These are phyloP conservation scores for Ceratobasidium sp. DNA, from an alignment of 1,284 basidiomycete species.

Conservation along the genomic window DNA sequence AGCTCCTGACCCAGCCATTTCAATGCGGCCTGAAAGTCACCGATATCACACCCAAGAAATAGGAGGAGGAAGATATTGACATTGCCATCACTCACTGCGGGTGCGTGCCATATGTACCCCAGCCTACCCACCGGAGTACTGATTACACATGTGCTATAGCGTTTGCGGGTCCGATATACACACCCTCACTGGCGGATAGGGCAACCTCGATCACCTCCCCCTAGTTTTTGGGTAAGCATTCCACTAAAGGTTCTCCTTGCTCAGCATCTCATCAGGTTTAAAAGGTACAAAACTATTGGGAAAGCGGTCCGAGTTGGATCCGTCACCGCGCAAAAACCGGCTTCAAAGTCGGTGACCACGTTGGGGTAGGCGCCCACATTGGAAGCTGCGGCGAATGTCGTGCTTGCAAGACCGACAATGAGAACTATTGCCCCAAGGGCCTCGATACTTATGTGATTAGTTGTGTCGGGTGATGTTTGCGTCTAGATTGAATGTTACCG, in stretches of 20 bases:
- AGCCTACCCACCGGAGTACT: too few relatives aligned
- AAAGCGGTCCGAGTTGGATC: slow-evolving; percentile 67
- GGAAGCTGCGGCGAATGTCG: slow-evolving; percentile 67
- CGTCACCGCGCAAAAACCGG: slow-evolving; percentile 46
- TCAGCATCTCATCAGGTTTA: neutral
- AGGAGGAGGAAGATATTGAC: slow-evolving; percentile 59
- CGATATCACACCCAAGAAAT: slow-evolving; percentile 57
- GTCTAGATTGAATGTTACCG: slow-evolving; percentile 54
- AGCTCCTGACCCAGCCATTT: neutral
- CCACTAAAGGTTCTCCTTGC: neutral
- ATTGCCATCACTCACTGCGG: slow-evolving; percentile 61
- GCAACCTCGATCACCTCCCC: slow-evolving; percentile 22
- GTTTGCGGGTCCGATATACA: slow-evolving; percentile 69
- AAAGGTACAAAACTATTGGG: slow-evolving; percentile 74
- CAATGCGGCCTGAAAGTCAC: slow-evolving; percentile 63
- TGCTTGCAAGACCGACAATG: slow-evolving; percentile 68
- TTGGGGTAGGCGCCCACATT: slow-evolving; percentile 74
- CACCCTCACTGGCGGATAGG: slow-evolving; percentile 61
- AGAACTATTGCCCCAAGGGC: slow-evolving; percentile 65
- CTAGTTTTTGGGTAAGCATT: slow-evolving; percentile 24
- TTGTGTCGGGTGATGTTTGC: neutral
- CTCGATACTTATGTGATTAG: slow-evolving; percentile 57
- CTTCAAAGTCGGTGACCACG: slow-evolving; percentile 74
- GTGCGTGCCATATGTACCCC: too few relatives aligned
- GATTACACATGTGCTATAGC: too few relatives aligned